phyloP scores from a whole-genome alignment of 371 early-diverging fungal species.

The Mortierella sp. region DNA sequence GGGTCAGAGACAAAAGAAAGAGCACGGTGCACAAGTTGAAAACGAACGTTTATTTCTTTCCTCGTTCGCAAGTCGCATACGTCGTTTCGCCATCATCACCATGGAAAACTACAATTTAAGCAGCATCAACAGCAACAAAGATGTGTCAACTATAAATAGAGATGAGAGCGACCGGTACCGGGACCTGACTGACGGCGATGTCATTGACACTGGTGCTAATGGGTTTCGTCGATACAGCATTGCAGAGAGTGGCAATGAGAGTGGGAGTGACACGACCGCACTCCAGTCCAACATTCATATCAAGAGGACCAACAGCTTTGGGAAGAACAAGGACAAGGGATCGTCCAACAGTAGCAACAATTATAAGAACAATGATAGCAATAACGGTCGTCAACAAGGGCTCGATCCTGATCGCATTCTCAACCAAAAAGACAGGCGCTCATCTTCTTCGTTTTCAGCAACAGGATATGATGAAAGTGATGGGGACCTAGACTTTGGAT shows the following conservation, averaged over 20 bases:
- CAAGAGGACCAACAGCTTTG: conserved; percentile 30
- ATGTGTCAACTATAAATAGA: not conserved
- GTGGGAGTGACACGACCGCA: conserved; percentile 46
- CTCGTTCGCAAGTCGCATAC: not conserved
- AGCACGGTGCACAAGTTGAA: too few relatives aligned
- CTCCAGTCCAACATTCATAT: conserved; percentile 21
- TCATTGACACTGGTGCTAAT: conserved; percentile 6
- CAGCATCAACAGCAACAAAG: not conserved
- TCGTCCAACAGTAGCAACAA: conserved; percentile 1
- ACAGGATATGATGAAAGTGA: conserved; percentile 24
- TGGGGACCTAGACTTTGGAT: conserved; percentile 33
- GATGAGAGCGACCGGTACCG: conserved; percentile 34
- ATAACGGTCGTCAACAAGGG: not conserved
- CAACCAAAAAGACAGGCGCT: not conserved
- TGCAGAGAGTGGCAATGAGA: conserved; percentile 34
- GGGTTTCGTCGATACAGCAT: conserved; percentile 34
- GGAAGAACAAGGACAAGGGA: conserved; percentile 1
- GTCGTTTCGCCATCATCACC: too few relatives aligned
- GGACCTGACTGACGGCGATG: not conserved
- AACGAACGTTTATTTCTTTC: not conserved
- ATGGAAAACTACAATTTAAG: not conserved
- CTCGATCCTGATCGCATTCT: conserved; percentile 26
- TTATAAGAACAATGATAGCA: not conserved
- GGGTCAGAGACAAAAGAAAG: not conserved
- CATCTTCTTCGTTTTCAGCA: not conserved